These are phyloP conservation scores for Globisporangium alternatum DNA, from an alignment of 352 stramenopile genomes.

Conservation along the genomic window DNA sequence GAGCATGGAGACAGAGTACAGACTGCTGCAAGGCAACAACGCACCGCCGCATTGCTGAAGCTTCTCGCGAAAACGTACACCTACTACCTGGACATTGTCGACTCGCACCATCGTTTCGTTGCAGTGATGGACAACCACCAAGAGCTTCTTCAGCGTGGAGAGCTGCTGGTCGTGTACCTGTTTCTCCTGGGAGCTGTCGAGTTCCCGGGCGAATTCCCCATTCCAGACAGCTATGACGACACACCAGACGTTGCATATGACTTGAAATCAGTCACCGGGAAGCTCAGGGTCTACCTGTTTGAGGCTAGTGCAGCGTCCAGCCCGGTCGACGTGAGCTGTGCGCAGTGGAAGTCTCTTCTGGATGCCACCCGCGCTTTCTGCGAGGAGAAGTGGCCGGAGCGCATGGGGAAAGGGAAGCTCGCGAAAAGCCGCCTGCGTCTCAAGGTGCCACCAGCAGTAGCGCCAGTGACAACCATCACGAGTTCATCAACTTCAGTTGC, in stretches of 20 bases:
- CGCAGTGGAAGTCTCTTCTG: slow-evolving; percentile 36
- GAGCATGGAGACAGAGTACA: background rate
- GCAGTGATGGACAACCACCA: slow-evolving; percentile 23
- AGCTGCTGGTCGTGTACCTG: slow-evolving; percentile 40
- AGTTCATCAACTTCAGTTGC: too few relatives aligned
- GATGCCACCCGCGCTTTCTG: slow-evolving; percentile 43
- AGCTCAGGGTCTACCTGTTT: slow-evolving; percentile 27
- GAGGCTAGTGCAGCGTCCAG: background rate
- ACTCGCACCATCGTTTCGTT: slow-evolving; percentile 32
- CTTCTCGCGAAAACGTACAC: slow-evolving; percentile 60
- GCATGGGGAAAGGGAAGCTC: slow-evolving; percentile 39
- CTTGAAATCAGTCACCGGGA: slow-evolving; percentile 15
- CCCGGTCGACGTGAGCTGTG: background rate
- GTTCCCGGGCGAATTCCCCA: slow-evolving; percentile 22
- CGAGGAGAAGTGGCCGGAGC: slow-evolving; percentile 66
- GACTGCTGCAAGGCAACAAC: background rate
- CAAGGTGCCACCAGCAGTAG: slow-evolving; percentile 15
- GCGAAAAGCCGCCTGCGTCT: slow-evolving; percentile 27
- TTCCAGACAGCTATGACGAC: slow-evolving; percentile 22
- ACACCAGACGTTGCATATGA: slow-evolving; percentile 22
- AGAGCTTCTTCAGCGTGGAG: slow-evolving; percentile 34
- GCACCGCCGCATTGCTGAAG: slow-evolving; percentile 32
- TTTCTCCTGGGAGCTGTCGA: slow-evolving; percentile 29
- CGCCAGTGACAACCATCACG: background rate
- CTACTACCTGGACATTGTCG: slow-evolving; percentile 51